These are phyloP conservation scores for Aureobasidium sp. DNA, from an alignment of 2,329 filamentous ascomycete species.

Conservation along the genomic window DNA sequence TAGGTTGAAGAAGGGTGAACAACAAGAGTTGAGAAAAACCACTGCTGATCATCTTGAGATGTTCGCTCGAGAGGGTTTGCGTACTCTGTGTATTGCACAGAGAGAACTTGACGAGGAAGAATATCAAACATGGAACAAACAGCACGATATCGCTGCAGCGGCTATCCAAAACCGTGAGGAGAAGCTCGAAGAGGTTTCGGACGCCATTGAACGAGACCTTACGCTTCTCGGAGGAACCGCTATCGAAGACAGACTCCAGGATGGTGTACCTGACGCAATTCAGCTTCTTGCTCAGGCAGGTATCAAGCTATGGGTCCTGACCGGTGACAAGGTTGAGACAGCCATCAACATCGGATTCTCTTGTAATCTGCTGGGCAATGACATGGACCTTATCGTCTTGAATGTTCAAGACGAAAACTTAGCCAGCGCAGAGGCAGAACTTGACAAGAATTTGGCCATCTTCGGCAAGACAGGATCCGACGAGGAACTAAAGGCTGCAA, in stretches of 20 bases:
- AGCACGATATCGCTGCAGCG: conserved; percentile 79
- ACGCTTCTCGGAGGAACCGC: conserved; percentile 86
- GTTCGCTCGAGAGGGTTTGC: conserved; percentile 90
- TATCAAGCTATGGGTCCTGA: conserved; percentile 97
- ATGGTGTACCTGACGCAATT: conserved; percentile 94
- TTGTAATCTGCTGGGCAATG: conserved; percentile 92
- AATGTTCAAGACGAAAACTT: conserved; percentile 70
- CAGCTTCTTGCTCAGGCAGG: conserved; percentile 82
- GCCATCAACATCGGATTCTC: conserved; percentile 99
- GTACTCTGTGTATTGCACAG: conserved; percentile 89
- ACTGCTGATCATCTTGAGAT: conserved; percentile 94
- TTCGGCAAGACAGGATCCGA: conserved; percentile 80
- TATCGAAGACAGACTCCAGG: conserved; percentile 93
- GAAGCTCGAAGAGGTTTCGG: conserved; percentile 81
- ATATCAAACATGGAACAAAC: conserved; percentile 73
- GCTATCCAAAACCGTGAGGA: conserved; percentile 82
- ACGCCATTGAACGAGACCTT: conserved; percentile 83
- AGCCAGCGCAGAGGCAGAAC: conserved; percentile 54
- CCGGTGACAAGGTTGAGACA: conserved; percentile 97
- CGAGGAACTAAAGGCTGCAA: conserved; percentile 71
- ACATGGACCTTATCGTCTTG: conserved; percentile 92
- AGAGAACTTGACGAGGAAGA: conserved; percentile 71
- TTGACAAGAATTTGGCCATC: conserved; percentile 61
- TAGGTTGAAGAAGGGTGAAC: conserved; percentile 73
- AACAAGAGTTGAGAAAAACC: conserved; percentile 68